These are phyloP conservation scores for Pseudogymnoascus sp. DNA, from an alignment of 2,329 filamentous ascomycete species.

Conservation along the genomic window DNA sequence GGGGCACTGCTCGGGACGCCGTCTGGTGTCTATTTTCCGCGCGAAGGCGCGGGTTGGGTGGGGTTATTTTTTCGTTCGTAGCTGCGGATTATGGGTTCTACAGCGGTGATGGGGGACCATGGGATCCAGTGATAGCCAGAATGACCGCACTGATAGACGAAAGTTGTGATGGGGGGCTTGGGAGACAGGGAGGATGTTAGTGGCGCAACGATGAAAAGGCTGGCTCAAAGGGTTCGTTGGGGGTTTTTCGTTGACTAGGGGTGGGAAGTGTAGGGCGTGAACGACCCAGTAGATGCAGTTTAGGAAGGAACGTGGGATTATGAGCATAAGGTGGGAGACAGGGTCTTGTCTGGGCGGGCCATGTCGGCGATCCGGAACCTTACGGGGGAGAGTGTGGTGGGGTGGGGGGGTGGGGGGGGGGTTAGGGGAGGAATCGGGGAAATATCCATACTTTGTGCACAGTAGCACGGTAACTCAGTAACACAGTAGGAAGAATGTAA, in stretches of 20 bases:
- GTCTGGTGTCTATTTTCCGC: background rate
- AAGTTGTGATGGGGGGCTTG: background rate
- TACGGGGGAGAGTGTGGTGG: background rate
- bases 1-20: background rate
- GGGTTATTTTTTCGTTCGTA: background rate
- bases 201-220: background rate
- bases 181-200: background rate
- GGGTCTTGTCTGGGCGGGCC: background rate
- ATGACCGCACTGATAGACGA: background rate
- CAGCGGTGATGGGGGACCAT: background rate
- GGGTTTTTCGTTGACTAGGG: background rate
- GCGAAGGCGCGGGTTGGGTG: background rate
- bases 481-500: background rate
- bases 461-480: too few species aligned
- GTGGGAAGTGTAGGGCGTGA: background rate
- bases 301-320: background rate
- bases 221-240: background rate
- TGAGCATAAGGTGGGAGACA: background rate
- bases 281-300: slow-evolving; percentile 1
- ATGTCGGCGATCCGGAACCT: background rate
- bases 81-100: background rate
- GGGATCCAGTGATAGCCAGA: background rate
- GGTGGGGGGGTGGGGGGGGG: background rate
- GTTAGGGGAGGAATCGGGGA: background rate
- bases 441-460: background rate